phyloP scores from a whole-genome alignment of 495 filamentous ascomycete genomes.

The Talaromyces adpressus region DNA sequence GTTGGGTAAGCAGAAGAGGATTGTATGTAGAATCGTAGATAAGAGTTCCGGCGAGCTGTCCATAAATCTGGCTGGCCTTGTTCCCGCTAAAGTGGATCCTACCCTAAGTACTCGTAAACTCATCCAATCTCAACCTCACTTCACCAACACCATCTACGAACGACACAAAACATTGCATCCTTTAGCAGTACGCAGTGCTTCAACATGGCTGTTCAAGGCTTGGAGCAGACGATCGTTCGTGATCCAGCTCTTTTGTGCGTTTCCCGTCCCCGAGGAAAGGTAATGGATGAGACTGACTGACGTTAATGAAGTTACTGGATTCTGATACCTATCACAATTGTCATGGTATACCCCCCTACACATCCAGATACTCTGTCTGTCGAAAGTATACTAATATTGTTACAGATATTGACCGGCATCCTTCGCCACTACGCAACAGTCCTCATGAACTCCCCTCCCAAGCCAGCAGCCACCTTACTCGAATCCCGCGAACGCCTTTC shows the following conservation, averaged over 20 bases:
- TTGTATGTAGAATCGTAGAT: not conserved
- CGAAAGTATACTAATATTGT: too few relatives aligned
- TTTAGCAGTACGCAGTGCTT: conserved; percentile 3
- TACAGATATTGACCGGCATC: conserved; percentile 83
- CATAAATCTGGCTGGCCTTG: conserved; percentile 18
- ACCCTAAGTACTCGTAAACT: not conserved
- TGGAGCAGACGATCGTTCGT: conserved; percentile 91
- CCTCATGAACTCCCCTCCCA: conserved; percentile 79
- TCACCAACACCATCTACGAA: conserved; percentile 9
- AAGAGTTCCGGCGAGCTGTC: conserved; percentile 39
- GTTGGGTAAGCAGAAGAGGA: too few relatives aligned
- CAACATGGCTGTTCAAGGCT: conserved; percentile 72
- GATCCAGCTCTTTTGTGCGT: conserved; percentile 96
- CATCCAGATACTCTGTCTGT: conserved; percentile 45
- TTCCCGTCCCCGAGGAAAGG: not conserved
- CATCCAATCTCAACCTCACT: conserved; percentile 12
- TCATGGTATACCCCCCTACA: conserved; percentile 64
- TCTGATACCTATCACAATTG: conserved; percentile 88
- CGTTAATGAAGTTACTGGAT: conserved; percentile 78
- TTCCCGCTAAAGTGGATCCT: conserved; percentile 6
- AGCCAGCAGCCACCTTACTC: conserved; percentile 66
- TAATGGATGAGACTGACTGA: conserved; percentile 6
- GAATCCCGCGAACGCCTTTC: conserved; percentile 81
- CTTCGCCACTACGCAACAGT: conserved; percentile 93
- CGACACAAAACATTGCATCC: not conserved